phyloP scores from a whole-genome alignment of 192 early-diverging fungal genomes.

The Cladochytrium replicatum region DNA sequence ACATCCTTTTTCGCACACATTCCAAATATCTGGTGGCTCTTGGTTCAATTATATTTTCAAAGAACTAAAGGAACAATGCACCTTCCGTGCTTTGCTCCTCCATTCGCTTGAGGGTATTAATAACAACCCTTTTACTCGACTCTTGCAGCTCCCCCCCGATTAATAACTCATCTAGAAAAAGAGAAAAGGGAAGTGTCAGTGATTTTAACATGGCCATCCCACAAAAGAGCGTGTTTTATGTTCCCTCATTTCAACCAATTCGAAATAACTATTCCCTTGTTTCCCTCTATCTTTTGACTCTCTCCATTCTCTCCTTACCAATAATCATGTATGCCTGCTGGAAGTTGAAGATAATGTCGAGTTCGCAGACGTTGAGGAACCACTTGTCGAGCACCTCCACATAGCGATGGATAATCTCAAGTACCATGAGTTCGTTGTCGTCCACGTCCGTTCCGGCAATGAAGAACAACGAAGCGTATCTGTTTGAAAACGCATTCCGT shows the following conservation, averaged over 20 bases:
- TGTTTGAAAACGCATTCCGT: slow-evolving; percentile 6
- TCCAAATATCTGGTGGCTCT: no score
- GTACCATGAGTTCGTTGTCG: slow-evolving; percentile 88
- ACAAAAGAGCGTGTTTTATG: no score
- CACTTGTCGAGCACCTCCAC: slow-evolving; percentile 96
- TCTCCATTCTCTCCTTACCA: slow-evolving; percentile 35
- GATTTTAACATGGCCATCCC: no score
- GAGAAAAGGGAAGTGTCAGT: no score
- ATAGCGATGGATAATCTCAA: slow-evolving; percentile 97
- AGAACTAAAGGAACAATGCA: no score
- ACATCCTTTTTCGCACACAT: no score
- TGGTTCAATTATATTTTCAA: no score
- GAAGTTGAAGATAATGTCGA: slow-evolving; percentile 98
- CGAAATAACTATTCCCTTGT: background rate
- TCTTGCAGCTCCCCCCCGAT: slow-evolving; percentile 83
- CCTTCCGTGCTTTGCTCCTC: no score
- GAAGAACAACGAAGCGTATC: slow-evolving; percentile 95
- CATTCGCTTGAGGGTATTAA: slow-evolving; percentile 41
- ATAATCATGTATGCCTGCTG: slow-evolving; percentile 58
- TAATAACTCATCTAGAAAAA: slow-evolving; percentile 63
- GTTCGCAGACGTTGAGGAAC: slow-evolving; percentile 93
- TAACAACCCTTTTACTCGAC: slow-evolving; percentile 62
- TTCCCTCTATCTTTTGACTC: background rate
- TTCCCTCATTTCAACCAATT: no score
- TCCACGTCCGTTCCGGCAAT: slow-evolving; percentile 82